These are phyloP conservation scores for Caulochytrium protostelioides DNA, from an alignment of 371 early-diverging fungal genomes.

Conservation along the genomic window DNA sequence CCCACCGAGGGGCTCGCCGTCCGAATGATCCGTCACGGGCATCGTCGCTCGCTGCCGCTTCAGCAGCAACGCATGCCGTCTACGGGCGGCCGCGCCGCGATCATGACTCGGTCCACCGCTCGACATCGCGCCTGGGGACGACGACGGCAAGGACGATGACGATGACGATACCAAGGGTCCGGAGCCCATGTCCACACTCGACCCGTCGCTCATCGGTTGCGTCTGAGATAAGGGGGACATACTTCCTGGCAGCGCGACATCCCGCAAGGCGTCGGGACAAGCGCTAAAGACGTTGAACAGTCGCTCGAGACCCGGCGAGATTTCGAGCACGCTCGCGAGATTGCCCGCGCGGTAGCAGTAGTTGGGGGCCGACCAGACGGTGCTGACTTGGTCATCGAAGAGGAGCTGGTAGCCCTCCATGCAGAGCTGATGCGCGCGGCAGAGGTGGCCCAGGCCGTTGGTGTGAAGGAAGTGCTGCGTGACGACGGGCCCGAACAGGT, in stretches of 20 bases:
- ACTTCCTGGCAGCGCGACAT: slow-evolving; percentile 1
- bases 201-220: no score
- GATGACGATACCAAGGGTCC: no score
- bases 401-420: slow-evolving; percentile 84
- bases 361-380: slow-evolving; percentile 77
- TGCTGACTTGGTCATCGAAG: slow-evolving; percentile 65
- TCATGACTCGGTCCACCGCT: no score
- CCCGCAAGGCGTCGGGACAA: slow-evolving; percentile 56
- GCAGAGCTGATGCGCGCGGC: slow-evolving; percentile 88
- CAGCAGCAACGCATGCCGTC: no score
- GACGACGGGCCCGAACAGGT: slow-evolving; percentile 69
- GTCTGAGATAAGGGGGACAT: no score
- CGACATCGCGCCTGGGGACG: no score
- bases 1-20: no score
- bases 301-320: slow-evolving; percentile 50
- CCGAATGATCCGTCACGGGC: no score
- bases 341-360: slow-evolving; percentile 96
- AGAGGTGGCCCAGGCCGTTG: slow-evolving; percentile 68
- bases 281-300: slow-evolving; percentile 78
- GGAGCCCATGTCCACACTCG: no score
- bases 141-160: no score
- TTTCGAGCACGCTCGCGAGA: slow-evolving; percentile 74
- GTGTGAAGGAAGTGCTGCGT: slow-evolving; percentile 60
- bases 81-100: no score
- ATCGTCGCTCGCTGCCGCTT: no score